Evolutionary conservation across 2,329 filamentous ascomycete species (phyloP).

Genomic region (Neofusicoccum ribis): DNA sequence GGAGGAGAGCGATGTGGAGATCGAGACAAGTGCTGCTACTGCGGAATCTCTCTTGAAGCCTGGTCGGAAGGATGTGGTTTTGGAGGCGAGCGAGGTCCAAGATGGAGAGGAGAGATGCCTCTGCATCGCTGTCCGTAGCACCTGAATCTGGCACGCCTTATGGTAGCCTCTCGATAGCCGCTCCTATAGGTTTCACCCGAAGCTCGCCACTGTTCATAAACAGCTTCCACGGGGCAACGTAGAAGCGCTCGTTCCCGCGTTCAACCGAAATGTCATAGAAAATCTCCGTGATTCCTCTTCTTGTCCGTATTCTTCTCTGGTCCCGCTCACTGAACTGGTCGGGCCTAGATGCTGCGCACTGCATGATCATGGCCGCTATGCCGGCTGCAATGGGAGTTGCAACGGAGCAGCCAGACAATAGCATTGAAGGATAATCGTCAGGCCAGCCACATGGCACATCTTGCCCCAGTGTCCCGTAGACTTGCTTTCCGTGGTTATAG

Average conservation of each 20-base stretch:
- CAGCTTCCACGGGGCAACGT: background rate
- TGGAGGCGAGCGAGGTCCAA: background rate
- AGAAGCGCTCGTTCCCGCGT: background rate
- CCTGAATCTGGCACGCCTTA: background rate
- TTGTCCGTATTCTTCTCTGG: background rate
- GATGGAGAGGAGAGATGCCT: background rate
- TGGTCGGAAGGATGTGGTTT: background rate
- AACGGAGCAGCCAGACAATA: background rate
- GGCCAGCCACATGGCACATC: background rate
- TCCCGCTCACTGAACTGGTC: background rate
- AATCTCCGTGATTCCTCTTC: background rate
- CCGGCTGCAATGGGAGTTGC: background rate
- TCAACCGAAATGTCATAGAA: background rate
- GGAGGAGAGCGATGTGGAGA: background rate
- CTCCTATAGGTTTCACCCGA: background rate
- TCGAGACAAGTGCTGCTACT: background rate
- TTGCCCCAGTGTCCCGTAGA: background rate
- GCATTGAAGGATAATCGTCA: background rate
- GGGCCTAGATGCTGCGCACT: background rate
- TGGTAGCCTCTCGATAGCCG: rapidly evolving
- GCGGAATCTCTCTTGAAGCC: background rate
- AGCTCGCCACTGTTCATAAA: background rate
- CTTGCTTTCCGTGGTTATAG: background rate
- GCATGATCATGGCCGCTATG: background rate
- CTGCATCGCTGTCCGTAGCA: background rate